A percentile compares a stretch with the other conserved stretches of the same genome.
phyloP scores from a whole-genome alignment of 169 alveolate genomes.

The Eimeria acervulina region DNA sequence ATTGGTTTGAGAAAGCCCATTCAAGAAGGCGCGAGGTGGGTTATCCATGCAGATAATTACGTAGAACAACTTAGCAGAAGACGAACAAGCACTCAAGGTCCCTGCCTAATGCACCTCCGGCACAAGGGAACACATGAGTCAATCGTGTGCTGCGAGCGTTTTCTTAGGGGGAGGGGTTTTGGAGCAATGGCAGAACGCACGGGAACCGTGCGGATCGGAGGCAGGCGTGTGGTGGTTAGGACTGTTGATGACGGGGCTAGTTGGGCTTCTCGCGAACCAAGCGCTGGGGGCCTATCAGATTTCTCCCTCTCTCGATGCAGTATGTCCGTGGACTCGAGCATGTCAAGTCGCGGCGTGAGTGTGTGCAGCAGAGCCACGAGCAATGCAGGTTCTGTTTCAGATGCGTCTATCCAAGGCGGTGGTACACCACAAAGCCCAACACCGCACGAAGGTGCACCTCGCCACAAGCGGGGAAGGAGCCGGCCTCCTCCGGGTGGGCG shows the following conservation, averaged over 20 bases:
- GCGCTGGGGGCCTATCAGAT: constrained; percentile 64
- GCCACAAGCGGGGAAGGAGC: constrained; percentile 65
- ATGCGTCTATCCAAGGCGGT: constrained; percentile 68
- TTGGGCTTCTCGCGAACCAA: constrained; percentile 75
- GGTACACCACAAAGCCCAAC: constrained; percentile 66
- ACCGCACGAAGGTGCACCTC: constrained; percentile 73
- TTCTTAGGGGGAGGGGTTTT: constrained; percentile 14
- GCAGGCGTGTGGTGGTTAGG: constrained; percentile 67
- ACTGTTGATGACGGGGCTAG: constrained; percentile 65
- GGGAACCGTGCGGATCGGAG: constrained; percentile 57
- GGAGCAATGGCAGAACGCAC: constrained; percentile 42
- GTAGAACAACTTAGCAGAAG: neutral
- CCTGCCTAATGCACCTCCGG: neutral
- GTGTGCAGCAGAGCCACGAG: constrained; percentile 77
- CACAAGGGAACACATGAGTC: neutral
- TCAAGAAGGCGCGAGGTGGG: constrained; percentile 43
- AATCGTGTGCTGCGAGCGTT: neutral
- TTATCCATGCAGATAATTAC: neutral
- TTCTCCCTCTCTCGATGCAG: constrained; percentile 74
- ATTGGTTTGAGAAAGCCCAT: constrained; percentile 35
- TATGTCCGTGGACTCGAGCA: constrained; percentile 67
- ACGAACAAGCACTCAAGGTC: neutral
- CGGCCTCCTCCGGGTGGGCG: constrained; percentile 72
- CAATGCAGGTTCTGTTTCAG: constrained; percentile 72
- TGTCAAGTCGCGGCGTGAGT: constrained; percentile 72